Base-by-base conservation (phyloP, 2,329 filamentous ascomycete genomes). In the Trichoderma semiorbis region DNA sequence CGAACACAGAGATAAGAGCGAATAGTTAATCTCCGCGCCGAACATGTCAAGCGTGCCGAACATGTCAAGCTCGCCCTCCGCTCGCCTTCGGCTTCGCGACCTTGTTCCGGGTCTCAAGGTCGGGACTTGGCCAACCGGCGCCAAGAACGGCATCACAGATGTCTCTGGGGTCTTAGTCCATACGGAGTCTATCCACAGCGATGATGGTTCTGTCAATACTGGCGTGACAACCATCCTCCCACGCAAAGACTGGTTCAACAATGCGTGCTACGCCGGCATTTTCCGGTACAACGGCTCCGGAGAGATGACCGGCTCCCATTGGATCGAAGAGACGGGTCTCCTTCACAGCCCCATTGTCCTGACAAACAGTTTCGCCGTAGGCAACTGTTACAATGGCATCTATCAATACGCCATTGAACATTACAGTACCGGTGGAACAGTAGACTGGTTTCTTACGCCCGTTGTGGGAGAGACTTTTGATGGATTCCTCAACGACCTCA, bases 381-480 rank as follows among this genome's bases (percentile, higher is more conserved):
- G 88, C 0, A 83, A 83, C 32, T 57, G 50, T 26, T 47, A 24
- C 18, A 84, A 86, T 69, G 87, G 87, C 3, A 83, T 89, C 71
- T 88, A 87, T 75, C 82, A 88, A 77, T 84, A 87, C 74, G 83
- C 83, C 5, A 83, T 87, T 66, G 78, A 83, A 28, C 78, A 86
- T 36, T 78, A 85, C 65, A 76, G 78, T 32, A 78, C 79, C 0
- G 82, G 82, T 11, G 80, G 80, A 2, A 78, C 82, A 30, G 81
- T 84, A 11, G 84, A 86, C 72, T 87, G 84, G 83, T 87, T 87
- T 73, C 77, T 88, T 16, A 72, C 84, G 14, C 88, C 88, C 0
- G 84, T 90, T 3, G 86, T 91, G 0, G 86, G 81, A 0, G 87
- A 90, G 78, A 90, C 88, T 0, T 89, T 86, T 61, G 88, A 90